Evolutionary conservation across 1,284 basidiomycete species (phyloP).

Genomic region (Malassezia nana): DNA sequence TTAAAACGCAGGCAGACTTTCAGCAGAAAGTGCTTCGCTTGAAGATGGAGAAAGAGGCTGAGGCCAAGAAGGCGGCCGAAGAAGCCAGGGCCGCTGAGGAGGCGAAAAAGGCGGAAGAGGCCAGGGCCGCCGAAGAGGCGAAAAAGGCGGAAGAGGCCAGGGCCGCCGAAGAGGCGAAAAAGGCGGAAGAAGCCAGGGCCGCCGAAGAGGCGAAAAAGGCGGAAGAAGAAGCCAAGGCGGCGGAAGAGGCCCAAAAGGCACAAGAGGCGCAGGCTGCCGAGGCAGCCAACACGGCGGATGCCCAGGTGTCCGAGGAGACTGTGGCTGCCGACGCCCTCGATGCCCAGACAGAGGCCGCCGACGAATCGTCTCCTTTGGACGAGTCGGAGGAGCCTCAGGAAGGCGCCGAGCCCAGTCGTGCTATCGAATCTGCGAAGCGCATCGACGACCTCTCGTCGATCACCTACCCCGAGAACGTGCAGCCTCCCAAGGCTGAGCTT

Average conservation of each 20-base stretch:
- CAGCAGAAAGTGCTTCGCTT: conserved; percentile 26
- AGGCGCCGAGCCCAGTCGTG: conserved; percentile 40
- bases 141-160: conserved; percentile 9
- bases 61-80: conserved; percentile 20
- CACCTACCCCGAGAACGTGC: conserved; percentile 71
- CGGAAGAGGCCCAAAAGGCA: conserved; percentile 25
- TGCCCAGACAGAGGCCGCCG: conserved; percentile 15
- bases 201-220: conserved; percentile 15
- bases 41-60: conserved; percentile 19
- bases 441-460: conserved; percentile 74
- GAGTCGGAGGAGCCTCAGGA: conserved; percentile 4
- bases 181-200: conserved; percentile 3
- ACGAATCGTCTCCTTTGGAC: neutral
- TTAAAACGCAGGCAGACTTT: conserved; percentile 40
- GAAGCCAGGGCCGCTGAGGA: conserved; percentile 12
- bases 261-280: conserved; percentile 16
- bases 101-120: conserved; percentile 17
- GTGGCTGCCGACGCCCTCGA: conserved; percentile 25
- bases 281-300: conserved; percentile 7
- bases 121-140: conserved; percentile 11
- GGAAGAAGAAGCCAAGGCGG: conserved; percentile 12
- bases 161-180: conserved; percentile 17
- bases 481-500: conserved; percentile 72
- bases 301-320: conserved; percentile 22
- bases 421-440: conserved; percentile 50